These are phyloP conservation scores for Lepidium sativum DNA, from an alignment of 345 rosid species.

Conservation along the genomic window DNA sequence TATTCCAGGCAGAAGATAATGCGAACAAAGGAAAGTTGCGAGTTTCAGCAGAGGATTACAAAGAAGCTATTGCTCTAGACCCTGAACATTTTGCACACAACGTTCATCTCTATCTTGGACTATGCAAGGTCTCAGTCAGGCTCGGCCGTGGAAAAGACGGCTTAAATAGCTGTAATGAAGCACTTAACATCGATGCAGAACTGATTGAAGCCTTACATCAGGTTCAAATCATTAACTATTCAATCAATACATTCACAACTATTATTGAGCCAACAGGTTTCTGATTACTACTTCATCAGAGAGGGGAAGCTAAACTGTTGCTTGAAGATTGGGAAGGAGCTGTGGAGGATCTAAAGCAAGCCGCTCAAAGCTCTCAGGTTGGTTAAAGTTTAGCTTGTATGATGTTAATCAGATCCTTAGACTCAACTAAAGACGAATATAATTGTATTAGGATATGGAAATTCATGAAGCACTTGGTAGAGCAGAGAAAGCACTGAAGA, in stretches of 20 bases:
- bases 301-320: slow-evolving; percentile 94
- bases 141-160: slow-evolving; percentile 97
- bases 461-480: slow-evolving; percentile 70
- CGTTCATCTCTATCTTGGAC: slow-evolving; percentile 86
- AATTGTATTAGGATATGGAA: slow-evolving; percentile 56
- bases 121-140: slow-evolving; percentile 84
- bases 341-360: slow-evolving; percentile 75
- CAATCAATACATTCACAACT: neutral
- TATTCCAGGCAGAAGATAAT: slow-evolving; percentile 85
- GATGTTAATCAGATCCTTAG: neutral
- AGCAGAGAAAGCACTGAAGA: slow-evolving; percentile 94
- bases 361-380: slow-evolving; percentile 89
- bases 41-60: slow-evolving; percentile 81
- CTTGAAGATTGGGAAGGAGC: slow-evolving; percentile 99
- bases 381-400: slow-evolving; percentile 9
- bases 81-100: slow-evolving; percentile 80
- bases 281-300: slow-evolving; percentile 33
- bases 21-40: slow-evolving; percentile 82
- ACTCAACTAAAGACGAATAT: slow-evolving; percentile 1
- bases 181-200: slow-evolving; percentile 71
- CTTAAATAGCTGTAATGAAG: slow-evolving; percentile 69
- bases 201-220: slow-evolving; percentile 86
- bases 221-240: slow-evolving; percentile 34
- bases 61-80: slow-evolving; percentile 77
- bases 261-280: neutral